Percentiles rank a stretch among this genome's conserved stretches.
Conservation (phyloP, 2,329 filamentous ascomycete species). For the Hypoxylon sp. region DNA sequence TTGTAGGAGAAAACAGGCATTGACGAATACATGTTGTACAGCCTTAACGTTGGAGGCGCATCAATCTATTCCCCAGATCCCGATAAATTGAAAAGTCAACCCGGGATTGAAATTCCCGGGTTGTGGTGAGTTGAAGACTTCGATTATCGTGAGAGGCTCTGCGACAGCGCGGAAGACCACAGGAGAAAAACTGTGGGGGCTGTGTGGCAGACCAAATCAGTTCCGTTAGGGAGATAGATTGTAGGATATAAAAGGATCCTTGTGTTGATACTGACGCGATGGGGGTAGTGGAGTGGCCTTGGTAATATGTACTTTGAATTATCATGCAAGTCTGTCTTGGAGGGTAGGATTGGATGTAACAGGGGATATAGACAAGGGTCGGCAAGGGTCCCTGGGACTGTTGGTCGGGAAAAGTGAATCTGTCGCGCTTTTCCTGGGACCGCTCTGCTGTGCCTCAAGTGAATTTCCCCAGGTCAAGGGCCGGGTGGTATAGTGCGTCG, state of each 20-base stretch:
- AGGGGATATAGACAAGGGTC: slow-evolving; percentile 45
- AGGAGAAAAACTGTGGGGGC: slow-evolving; percentile 46
- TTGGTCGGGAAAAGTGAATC: slow-evolving; percentile 37
- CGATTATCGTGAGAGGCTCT: slow-evolving; percentile 45
- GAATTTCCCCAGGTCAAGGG: slow-evolving; percentile 37
- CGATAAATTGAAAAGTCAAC: slow-evolving; percentile 41
- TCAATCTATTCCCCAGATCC: slow-evolving; percentile 36
- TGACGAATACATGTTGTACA: slow-evolving; percentile 49
- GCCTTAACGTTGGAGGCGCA: slow-evolving; percentile 30
- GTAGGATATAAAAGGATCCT: slow-evolving; percentile 48
- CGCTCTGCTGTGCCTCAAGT: slow-evolving; percentile 35
- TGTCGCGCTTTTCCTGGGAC: slow-evolving; percentile 22
- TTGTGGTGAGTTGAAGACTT: slow-evolving; percentile 39
- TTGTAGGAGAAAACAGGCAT: slow-evolving; percentile 43
- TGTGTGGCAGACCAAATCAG: slow-evolving; percentile 45
- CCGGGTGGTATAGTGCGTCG: slow-evolving; percentile 34
- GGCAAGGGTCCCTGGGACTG: slow-evolving; percentile 36
- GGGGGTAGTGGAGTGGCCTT: slow-evolving; percentile 49
- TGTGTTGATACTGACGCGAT: slow-evolving; percentile 49
- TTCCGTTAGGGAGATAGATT: slow-evolving; percentile 47
- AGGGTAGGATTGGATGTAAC: slow-evolving; percentile 45
- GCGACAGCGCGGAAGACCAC: slow-evolving; percentile 43
- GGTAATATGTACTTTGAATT: slow-evolving; percentile 48
- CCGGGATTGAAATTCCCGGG: slow-evolving; percentile 40
- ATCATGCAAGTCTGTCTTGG: slow-evolving; percentile 50